Base-by-base conservation (phyloP, 768 basidiomycete species). In the Rhodotorula paludigena region DNA sequence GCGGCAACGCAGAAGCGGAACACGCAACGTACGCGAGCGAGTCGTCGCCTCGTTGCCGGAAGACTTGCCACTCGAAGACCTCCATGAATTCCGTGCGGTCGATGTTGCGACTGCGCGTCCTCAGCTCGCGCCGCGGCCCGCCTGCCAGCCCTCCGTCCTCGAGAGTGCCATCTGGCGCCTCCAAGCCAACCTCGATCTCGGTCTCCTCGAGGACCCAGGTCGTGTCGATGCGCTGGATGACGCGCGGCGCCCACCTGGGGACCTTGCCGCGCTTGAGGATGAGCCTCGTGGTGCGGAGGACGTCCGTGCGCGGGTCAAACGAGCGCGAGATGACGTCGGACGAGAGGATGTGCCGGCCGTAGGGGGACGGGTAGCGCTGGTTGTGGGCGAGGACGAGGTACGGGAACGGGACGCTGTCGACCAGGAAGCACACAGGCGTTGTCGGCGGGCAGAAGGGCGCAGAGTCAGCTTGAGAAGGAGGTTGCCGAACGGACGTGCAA, bases 131-230 rank as follows among this genome's bases (percentile, higher is more conserved):
- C 48, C 20, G 42, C 33, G 35, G 18, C 32, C 21, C 33, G 3
- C 32, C 35, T 2, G 21, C 28, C 33, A 23, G 23, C 1, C 55
- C 47, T 1, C 52, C 49, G 5, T 18, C 47, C 15, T 35, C 44
- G 20, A 12, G 36, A 5, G 14, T 35, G 21, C 47, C 53, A 6
- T 39, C 79, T 86, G 85, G 41, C 86, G 88, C 64, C 85, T 81
- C 12, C 23, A 68, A 30, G 7, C 61, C 61, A n/a, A 89, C 87
- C 79, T 96, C 90, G 12, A 97, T 90, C 76, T 94, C 89, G 73
- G 88, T 94, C 81, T 93, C 89, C 78, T 98, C 93, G 66, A 98
- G 79, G 54, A 96, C 86, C 93, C 92, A 98, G 5, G 88, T 88
- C 78, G 96, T 93, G 41, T 90, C 86, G 73, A 90, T 84, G 3